phyloP scores from a whole-genome alignment of 2,329 filamentous ascomycete species.

The Talaromyces sp. region DNA sequence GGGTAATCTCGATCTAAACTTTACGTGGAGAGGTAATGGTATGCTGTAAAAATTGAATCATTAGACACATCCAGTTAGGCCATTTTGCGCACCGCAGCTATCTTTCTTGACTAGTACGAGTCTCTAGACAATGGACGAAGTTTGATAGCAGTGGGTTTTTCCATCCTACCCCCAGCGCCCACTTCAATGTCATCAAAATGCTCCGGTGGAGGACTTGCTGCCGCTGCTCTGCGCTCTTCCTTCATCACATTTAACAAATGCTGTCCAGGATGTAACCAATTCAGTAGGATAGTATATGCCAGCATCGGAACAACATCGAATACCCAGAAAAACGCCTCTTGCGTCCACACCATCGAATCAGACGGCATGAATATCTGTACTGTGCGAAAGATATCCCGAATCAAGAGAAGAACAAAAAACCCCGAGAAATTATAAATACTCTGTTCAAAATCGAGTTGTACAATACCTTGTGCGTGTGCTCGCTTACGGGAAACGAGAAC shows the following conservation, averaged over 20 bases:
- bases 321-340: conserved; percentile 13
- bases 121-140: neutral
- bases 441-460: neutral
- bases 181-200: neutral
- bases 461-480: neutral
- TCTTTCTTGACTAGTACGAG: neutral
- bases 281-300: conserved; percentile 2
- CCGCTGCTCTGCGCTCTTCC: neutral
- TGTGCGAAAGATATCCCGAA: conserved; percentile 3
- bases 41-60: neutral
- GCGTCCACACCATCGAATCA: conserved; percentile 6
- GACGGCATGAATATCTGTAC: conserved; percentile 13
- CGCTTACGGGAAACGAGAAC: neutral
- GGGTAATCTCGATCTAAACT: too few relatives aligned
- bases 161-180: neutral
- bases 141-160: neutral
- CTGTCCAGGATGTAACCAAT: neutral
- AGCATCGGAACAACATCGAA: conserved; percentile 11
- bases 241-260: neutral
- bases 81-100: neutral
- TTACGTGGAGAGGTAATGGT: neutral
- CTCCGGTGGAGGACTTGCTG: neutral
- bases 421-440: neutral
- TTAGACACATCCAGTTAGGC: neutral
- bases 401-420: neutral